Base-by-base conservation (phyloP, 306 rosid genomes). In the Amphicarpaea edgeworthii region DNA sequence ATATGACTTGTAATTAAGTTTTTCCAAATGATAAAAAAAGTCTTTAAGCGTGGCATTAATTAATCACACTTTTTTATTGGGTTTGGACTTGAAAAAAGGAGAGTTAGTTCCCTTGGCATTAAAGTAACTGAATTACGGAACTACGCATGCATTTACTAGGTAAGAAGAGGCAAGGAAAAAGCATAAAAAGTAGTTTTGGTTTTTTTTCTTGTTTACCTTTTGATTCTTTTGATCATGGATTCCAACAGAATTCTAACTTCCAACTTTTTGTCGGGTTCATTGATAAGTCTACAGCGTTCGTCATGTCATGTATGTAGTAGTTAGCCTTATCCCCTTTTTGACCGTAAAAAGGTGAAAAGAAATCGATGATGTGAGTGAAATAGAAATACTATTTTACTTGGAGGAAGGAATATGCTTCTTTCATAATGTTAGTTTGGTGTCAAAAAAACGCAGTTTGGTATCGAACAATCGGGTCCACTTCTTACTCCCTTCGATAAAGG, bases 231-330 rank as follows among this genome's bases (percentile, higher is more conserved):
- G 76, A 69, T 85, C 64, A 81, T 85, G 53, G 51, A 12, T 75
- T 81, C 84, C 84, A 85, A 82, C 86, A 82, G 84, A 85, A 78
- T 78, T 85, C 88, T 85, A 82, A 82, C 86, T 85, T 65, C 88
- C 79, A 85, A 82, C 86, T 82, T 74, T 77, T 23, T 78, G 88
- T 82, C 86, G 86, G 88, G 32, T 81, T 72, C 46, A 21, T 68
- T 68, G 75, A 38, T 77, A 60, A 50, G 70, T 66, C 61, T 66
- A 79, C 55, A 62, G 17, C n/a, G 51, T 30, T 30, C 37, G 7
- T 61, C 77, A 28, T 50, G 68, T 70, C 70, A 70, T 21, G 81
- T n/a, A n/a, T n/a, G n/a, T n/a, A n/a, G n/a, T n/a, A 51, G 76
- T 28, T 70, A 59, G 2, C 24, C n/a, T n/a, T n/a, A n/a, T n/a